A percentile compares a stretch with the other conserved stretches of the same genome.
Conservation (phyloP, 306 rosid genomes). For the Gastrolobium villosum region DNA sequence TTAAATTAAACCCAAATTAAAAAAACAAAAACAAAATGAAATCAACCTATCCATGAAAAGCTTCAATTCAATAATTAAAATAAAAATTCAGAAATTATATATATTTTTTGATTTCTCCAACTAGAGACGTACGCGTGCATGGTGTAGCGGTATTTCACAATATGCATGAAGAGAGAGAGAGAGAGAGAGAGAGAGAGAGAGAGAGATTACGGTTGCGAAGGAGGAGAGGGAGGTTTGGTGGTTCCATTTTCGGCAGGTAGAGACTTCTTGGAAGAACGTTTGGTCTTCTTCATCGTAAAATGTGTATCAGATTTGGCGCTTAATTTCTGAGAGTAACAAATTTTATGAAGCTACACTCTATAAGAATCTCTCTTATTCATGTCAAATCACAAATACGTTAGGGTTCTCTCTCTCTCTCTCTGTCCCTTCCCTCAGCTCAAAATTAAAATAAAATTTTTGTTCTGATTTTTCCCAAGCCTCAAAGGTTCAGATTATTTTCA, state of each 20-base stretch:
- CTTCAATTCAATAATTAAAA: neutral
- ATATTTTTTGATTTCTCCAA: no score
- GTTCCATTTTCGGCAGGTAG: slow-evolving; percentile 33
- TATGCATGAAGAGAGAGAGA: neutral
- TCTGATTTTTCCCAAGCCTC: neutral
- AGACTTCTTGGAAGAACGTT: slow-evolving; percentile 19
- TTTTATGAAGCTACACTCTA: neutral
- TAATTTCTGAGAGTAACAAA: neutral
- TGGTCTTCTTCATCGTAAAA: slow-evolving; percentile 26
- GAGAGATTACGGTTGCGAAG: slow-evolving; percentile 36
- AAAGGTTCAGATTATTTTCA: slow-evolving; percentile 39
- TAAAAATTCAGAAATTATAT: no score
- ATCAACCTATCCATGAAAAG: neutral
- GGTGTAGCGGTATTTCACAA: no score
- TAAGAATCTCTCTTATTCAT: neutral
- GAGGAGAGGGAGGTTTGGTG: slow-evolving; percentile 67
- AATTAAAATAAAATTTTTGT: neutral
- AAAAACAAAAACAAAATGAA: neutral
- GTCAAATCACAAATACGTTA: neutral
- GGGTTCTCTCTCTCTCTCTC: slow-evolving; percentile 22
- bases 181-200: neutral
- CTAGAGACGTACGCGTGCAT: no score
- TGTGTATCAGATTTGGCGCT: neutral
- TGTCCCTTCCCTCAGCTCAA: slow-evolving; percentile 14
- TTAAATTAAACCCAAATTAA: neutral